These are phyloP conservation scores for Quercus phellos DNA, from an alignment of 331 rosid species.

Conservation along the genomic window DNA sequence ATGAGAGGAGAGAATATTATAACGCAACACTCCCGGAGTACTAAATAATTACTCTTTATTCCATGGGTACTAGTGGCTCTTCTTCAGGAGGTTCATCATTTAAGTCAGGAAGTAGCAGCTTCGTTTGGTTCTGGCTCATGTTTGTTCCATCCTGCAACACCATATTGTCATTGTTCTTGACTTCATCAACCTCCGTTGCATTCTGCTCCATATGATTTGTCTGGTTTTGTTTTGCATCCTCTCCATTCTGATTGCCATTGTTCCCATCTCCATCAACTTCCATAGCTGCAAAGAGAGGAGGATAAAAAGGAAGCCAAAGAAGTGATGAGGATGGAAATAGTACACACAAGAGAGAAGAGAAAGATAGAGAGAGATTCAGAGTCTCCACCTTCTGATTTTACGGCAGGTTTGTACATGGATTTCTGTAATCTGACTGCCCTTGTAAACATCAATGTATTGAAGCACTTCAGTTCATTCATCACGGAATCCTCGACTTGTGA, in stretches of 20 bases:
- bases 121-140: not conserved
- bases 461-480: conserved; percentile 8
- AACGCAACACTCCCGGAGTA: too few relatives aligned
- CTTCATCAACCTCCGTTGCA: not conserved
- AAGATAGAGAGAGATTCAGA: not conserved
- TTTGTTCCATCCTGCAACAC: not conserved
- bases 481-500: not conserved
- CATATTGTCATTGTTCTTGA: not conserved
- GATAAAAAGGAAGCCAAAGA: not conserved
- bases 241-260: not conserved
- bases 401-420: not conserved
- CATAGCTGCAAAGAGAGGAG: conserved; percentile 1
- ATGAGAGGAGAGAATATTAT: too few relatives aligned
- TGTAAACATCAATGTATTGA: conserved; percentile 30
- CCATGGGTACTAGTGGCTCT: not conserved
- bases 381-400: not conserved
- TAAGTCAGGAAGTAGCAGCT: conserved; percentile 4
- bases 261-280: not conserved
- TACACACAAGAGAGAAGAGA: not conserved
- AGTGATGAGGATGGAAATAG: not conserved
- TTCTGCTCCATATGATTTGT: not conserved
- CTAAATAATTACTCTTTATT: too few relatives aligned
- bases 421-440: conserved; percentile 19
- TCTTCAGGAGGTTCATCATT: conserved; percentile 16
- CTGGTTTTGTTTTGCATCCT: not conserved